Evolutionary conservation across 2,329 filamentous ascomycete genomes (phyloP).

Genomic region (Myrmaecium sp.): DNA sequence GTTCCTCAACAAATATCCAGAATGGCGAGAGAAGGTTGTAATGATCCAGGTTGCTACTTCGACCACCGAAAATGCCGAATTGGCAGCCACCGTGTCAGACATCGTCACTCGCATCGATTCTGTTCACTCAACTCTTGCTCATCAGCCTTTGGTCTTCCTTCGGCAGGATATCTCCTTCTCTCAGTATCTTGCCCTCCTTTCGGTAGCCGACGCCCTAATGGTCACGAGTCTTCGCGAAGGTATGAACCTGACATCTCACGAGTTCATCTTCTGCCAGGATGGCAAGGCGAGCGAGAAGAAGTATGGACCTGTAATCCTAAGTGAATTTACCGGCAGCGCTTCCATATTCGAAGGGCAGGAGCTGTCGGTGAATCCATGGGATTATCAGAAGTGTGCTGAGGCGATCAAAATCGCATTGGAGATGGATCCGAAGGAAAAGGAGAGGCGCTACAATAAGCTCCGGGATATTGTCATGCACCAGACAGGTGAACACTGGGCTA

Average conservation of each 20-base stretch:
- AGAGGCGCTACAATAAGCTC: slow-evolving; percentile 55
- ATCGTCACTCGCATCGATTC: slow-evolving; percentile 93
- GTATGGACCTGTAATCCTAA: slow-evolving; percentile 77
- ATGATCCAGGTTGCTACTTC: slow-evolving; percentile 89
- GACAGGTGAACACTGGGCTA: slow-evolving; percentile 75
- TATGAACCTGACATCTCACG: slow-evolving; percentile 93
- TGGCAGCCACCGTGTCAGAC: slow-evolving; percentile 77
- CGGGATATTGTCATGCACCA: slow-evolving; percentile 60
- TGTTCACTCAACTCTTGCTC: slow-evolving; percentile 73
- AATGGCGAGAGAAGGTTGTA: slow-evolving; percentile 75
- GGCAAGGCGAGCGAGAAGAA: slow-evolving; percentile 56
- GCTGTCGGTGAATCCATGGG: slow-evolving; percentile 85
- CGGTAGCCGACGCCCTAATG: slow-evolving; percentile 80
- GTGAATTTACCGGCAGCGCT: slow-evolving; percentile 86
- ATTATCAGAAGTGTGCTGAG: slow-evolving; percentile 74
- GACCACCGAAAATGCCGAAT: slow-evolving; percentile 70
- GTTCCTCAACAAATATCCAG: slow-evolving; percentile 83
- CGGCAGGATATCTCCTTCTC: slow-evolving; percentile 89
- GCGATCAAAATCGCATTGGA: slow-evolving; percentile 72
- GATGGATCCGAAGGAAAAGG: slow-evolving; percentile 60
- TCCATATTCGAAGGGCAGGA: slow-evolving; percentile 69
- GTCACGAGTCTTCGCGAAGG: slow-evolving; percentile 91
- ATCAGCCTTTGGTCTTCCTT: slow-evolving; percentile 83
- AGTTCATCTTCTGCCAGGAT: slow-evolving; percentile 87
- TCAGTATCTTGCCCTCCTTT: slow-evolving; percentile 82